These are phyloP conservation scores for Trifolium repens DNA, from an alignment of 306 rosid genomes.

Conservation along the genomic window DNA sequence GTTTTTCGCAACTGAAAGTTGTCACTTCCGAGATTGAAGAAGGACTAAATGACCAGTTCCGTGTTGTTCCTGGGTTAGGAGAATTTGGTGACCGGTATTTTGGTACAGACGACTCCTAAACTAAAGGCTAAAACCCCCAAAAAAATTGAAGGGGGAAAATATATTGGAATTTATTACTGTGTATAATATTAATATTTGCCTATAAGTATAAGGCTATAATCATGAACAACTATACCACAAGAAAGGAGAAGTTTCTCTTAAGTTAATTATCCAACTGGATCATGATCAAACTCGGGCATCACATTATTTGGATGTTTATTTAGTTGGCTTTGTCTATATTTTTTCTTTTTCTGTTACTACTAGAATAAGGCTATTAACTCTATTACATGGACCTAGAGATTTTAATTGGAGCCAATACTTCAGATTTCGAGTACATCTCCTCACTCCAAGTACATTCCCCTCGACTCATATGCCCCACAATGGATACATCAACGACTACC, in stretches of 20 bases:
- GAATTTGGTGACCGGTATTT: slow-evolving; percentile 95
- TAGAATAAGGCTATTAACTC: background rate
- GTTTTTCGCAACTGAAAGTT: slow-evolving; percentile 76
- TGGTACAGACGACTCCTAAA: slow-evolving; percentile 66
- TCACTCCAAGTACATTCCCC: background rate
- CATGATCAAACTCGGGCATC: background rate
- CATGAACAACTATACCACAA: slow-evolving; percentile 1
- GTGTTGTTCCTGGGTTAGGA: slow-evolving; percentile 85
- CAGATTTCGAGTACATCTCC: background rate
- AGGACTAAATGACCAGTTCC: slow-evolving; percentile 63
- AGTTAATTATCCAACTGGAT: background rate
- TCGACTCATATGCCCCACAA: background rate
- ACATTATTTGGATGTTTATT: background rate
- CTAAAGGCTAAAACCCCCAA: slow-evolving; percentile 13
- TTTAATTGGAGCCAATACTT: background rate
- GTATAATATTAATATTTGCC: slow-evolving; percentile 5
- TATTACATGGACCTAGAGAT: background rate
- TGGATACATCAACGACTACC: background rate
- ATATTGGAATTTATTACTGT: slow-evolving; percentile 17
- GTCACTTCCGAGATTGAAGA: slow-evolving; percentile 91
- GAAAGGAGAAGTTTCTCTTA: background rate
- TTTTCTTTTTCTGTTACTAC: background rate
- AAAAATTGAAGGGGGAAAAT: background rate
- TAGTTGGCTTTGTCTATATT: background rate
- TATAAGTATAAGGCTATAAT: background rate